phyloP scores from a whole-genome alignment of 2,329 filamentous ascomycete species.

The Clonostachys sp. region DNA sequence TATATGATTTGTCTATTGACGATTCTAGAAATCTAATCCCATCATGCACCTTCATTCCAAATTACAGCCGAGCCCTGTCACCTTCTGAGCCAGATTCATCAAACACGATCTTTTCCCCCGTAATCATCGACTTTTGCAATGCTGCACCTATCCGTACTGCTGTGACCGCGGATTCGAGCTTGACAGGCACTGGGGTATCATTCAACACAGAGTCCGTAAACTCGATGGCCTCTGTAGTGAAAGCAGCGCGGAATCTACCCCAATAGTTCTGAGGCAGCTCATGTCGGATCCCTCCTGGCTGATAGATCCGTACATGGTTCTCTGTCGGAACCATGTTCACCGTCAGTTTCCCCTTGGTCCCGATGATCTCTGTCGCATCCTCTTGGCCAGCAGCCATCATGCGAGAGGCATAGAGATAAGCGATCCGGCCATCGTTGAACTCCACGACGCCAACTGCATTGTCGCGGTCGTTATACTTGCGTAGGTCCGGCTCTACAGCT shows the following conservation, averaged over 20 bases:
- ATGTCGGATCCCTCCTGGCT: conserved; percentile 39
- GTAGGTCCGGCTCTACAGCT: conserved; percentile 22
- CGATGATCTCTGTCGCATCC: conserved; percentile 63
- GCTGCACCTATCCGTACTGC: conserved; percentile 57
- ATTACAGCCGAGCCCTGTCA: too few species aligned
- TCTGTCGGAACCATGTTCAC: conserved; percentile 54
- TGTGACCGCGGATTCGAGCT: conserved; percentile 50
- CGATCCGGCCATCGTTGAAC: conserved; percentile 56
- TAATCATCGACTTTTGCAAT: conserved; percentile 51
- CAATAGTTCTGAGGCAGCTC: conserved; percentile 59
- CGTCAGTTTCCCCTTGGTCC: conserved; percentile 58
- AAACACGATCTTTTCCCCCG: conserved; percentile 53
- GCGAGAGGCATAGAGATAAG: conserved; percentile 57
- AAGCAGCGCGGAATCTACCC: conserved; percentile 57
- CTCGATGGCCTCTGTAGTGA: conserved; percentile 58
- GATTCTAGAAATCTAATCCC: too few species aligned
- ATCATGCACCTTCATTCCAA: too few species aligned
- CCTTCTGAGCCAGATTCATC: conserved; percentile 38
- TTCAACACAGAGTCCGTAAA: conserved; percentile 57
- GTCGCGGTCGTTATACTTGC: conserved; percentile 21
- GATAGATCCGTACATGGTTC: conserved; percentile 52
- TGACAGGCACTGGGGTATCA: conserved; percentile 47
- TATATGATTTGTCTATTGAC: too few species aligned
- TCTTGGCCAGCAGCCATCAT: conserved; percentile 68
- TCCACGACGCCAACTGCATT: conserved; percentile 51